phyloP scores from a whole-genome alignment of 2,329 filamentous ascomycete species.

The Fonsecaea multimorphosa region DNA sequence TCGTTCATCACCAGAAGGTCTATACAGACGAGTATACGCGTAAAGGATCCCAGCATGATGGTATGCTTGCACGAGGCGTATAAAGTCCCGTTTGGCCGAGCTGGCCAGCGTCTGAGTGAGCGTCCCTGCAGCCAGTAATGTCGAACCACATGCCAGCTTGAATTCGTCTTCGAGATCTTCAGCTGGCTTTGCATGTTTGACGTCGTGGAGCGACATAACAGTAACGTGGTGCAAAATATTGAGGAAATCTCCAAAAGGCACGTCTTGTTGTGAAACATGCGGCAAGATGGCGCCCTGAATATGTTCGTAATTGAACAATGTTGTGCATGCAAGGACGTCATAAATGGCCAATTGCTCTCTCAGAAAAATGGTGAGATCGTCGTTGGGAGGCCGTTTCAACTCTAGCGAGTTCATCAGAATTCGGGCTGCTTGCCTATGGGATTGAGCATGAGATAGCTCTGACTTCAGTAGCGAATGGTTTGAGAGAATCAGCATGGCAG shows the following conservation, averaged over 20 bases:
- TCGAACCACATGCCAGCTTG: slow-evolving; percentile 5
- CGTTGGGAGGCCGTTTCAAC: not conserved
- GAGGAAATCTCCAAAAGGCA: slow-evolving; percentile 3
- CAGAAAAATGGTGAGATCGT: slow-evolving; percentile 13
- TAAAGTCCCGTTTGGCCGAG: not conserved
- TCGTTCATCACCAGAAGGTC: not conserved
- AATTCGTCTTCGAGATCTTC: slow-evolving; percentile 6
- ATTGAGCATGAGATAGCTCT: slow-evolving; percentile 5
- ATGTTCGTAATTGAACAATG: slow-evolving; percentile 12
- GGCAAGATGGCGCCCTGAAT: slow-evolving; percentile 10
- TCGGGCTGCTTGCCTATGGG: not conserved
- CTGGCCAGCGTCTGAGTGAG: not conserved
- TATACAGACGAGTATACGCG: not conserved
- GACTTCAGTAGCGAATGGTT: slow-evolving; percentile 6
- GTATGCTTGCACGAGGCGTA: slow-evolving; percentile 7
- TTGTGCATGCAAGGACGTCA: slow-evolving; percentile 18
- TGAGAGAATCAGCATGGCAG: slow-evolving; percentile 5
- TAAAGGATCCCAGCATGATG: slow-evolving; percentile 10
- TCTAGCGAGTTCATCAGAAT: slow-evolving; percentile 1
- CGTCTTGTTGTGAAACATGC: slow-evolving; percentile 6
- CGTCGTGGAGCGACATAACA: not conserved
- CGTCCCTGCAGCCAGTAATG: slow-evolving; percentile 7
- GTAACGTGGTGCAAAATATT: not conserved
- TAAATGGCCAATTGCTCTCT: slow-evolving; percentile 14
- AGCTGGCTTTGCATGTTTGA: not conserved